A percentile compares a stretch with the other conserved stretches of the same genome.
Evolutionary conservation across 1,139 yeast genomes (phyloP).

Genomic region (Blastobotrys malaysiensis): DNA sequence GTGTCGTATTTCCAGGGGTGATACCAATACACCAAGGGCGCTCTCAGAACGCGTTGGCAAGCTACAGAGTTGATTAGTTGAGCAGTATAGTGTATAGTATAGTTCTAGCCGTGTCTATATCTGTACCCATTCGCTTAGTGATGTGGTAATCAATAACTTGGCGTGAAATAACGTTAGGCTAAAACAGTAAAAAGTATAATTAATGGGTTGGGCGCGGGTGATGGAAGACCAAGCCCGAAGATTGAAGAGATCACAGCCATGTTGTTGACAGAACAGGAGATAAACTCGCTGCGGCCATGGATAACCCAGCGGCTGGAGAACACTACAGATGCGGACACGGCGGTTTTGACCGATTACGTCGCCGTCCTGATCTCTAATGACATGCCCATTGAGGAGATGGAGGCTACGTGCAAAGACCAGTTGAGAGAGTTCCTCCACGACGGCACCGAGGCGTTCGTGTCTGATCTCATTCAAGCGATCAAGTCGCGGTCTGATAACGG

Average conservation of each 20-base stretch:
- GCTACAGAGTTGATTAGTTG: no score
- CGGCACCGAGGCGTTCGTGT: conserved; percentile 30
- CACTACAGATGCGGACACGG: conserved; percentile 41
- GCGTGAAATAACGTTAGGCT: no score
- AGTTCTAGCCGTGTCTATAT: no score
- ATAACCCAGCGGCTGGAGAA: conserved; percentile 29
- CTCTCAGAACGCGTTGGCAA: no score
- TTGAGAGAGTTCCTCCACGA: conserved; percentile 35
- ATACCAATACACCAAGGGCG: background rate
- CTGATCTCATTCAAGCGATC: conserved; percentile 24
- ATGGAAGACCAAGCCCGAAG: background rate
- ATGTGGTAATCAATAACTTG: no score
- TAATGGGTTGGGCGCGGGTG: background rate
- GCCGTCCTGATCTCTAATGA: conserved; percentile 37
- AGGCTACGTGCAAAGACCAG: conserved; percentile 33
- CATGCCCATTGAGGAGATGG: conserved; percentile 30
- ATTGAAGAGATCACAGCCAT: background rate
- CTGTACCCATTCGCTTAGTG: no score
- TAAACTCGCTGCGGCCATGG: conserved; percentile 35
- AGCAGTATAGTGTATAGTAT: no score
- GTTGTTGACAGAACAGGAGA: background rate
- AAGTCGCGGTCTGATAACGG: conserved; percentile 7
- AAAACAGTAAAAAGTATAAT: no score
- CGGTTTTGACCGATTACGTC: conserved; percentile 42
- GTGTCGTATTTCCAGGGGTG: background rate